Evolutionary conservation across 768 basidiomycete genomes (phyloP), one percentile per base, ranked within the genome.

Genomic region (Pisolithus sp.): DNA sequence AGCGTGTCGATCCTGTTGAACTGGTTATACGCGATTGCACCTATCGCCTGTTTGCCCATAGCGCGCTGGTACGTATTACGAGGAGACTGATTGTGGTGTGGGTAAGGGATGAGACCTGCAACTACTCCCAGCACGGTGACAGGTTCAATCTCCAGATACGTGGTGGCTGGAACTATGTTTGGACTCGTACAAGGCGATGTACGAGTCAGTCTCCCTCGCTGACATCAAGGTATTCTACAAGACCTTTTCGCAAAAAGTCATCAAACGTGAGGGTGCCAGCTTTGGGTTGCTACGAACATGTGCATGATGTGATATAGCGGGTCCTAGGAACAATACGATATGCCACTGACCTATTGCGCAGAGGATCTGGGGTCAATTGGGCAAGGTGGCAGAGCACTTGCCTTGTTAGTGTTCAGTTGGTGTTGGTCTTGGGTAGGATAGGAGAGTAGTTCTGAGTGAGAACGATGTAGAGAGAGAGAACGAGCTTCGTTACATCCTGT

Each of bases 31-130:
- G 86, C 95, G 55, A 99, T 99, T 12, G 94, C 94, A 20, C 96
- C 96, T 57, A 99, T 99, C 2, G 96, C 95, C 75, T 99, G 96
- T 74, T 99, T 99, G 50, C 96, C 95, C 95, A 99, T 99, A 50
- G 95, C 95, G 63, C 95, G 98, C 73, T 99, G 95, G 67, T 99
- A 99, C 9, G 96, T 99, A 63, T 99, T 99, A 50, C 96, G 87
- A 3, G 96, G 96, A 5, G 96, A 98, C 64, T 99, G 96, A 63
- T 99, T 99, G 68, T 99, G 96, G 66, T 99, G 96, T 2, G 96
- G 96, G 65, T 99, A 99, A 12, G 96, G 96, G 63, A 99, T 99
- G 24, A 99, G 81, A 43, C 96, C 96, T 4, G 96, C 96, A 45
- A 99, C 96, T 36, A 93, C 96, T 13, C 96, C 96, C 12, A 99